Evolutionary conservation across 2,329 filamentous ascomycete genomes (phyloP).

Genomic region (Escovopsis sp.): DNA sequence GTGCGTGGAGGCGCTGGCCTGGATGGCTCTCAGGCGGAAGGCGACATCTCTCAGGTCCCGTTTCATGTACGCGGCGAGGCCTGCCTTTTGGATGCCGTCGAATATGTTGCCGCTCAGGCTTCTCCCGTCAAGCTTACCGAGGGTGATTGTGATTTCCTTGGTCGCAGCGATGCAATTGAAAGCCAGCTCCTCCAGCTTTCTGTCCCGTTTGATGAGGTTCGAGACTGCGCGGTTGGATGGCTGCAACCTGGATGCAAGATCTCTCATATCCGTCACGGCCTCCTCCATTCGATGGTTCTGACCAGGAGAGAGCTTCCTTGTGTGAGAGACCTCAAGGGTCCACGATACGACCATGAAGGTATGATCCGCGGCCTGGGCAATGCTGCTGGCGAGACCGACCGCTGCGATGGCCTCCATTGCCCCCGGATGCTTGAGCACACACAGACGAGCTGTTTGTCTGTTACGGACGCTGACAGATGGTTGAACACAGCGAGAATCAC

Average conservation of each 20-base stretch:
- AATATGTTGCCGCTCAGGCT: not conserved
- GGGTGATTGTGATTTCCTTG: not conserved
- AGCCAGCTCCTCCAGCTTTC: not conserved
- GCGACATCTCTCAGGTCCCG: not conserved
- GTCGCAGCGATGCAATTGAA: not conserved
- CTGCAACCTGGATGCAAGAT: not conserved
- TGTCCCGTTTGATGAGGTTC: not conserved
- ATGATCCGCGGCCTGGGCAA: slow-evolving; percentile 1
- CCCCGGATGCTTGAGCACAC: no score
- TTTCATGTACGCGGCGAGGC: not conserved
- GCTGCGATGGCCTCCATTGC: slow-evolving; percentile 1
- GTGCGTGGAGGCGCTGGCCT: not conserved
- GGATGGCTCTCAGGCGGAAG: not conserved
- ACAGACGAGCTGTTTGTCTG: no score
- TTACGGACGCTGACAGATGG: no score
- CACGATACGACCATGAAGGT: not conserved
- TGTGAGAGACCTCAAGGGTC: not conserved
- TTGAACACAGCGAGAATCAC: no score
- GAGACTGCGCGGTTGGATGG: not conserved
- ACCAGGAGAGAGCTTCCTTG: not conserved
- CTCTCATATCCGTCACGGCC: not conserved
- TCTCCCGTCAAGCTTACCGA: not conserved
- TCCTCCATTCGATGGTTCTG: not conserved
- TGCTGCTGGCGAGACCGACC: slow-evolving; percentile 1
- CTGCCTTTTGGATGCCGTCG: not conserved